Percentiles rank a stretch among this genome's conserved stretches.
Evolutionary conservation across 2,329 filamentous ascomycete species (phyloP).

Genomic region (Aspergillus udagawae): DNA sequence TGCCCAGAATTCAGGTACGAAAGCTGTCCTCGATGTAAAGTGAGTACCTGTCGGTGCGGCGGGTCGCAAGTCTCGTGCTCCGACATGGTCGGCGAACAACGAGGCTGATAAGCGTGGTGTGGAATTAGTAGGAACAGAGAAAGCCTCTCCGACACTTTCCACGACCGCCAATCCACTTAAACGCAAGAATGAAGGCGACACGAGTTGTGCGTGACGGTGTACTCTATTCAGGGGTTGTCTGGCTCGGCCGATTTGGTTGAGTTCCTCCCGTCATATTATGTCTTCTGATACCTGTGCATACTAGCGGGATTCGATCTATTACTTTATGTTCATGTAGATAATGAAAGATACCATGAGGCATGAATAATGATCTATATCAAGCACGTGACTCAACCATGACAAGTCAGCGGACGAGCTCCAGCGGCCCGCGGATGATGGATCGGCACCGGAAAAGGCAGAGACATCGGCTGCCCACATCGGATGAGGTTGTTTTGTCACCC

Average conservation of each 20-base stretch:
- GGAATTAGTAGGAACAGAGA: slow-evolving; percentile 26
- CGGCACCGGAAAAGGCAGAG: slow-evolving; percentile 14
- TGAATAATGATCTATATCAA: slow-evolving; percentile 11
- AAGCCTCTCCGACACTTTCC: slow-evolving; percentile 5
- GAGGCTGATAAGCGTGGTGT: slow-evolving; percentile 23
- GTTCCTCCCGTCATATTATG: slow-evolving; percentile 1
- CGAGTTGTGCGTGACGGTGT: slow-evolving; percentile 14
- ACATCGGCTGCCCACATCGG: slow-evolving; percentile 15
- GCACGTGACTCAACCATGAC: background rate
- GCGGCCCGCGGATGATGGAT: slow-evolving; percentile 17
- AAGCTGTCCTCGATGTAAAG: slow-evolving; percentile 11
- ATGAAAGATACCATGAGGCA: slow-evolving; percentile 18
- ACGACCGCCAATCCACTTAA: slow-evolving; percentile 31
- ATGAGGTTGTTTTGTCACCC: slow-evolving; percentile 9
- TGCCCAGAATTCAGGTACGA: slow-evolving; percentile 26
- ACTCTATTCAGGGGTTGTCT: background rate
- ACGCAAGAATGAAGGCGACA: slow-evolving; percentile 27
- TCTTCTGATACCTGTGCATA: slow-evolving; percentile 16
- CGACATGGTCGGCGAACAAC: slow-evolving; percentile 10
- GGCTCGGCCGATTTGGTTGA: background rate
- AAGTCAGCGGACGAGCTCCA: background rate
- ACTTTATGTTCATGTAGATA: slow-evolving; percentile 21
- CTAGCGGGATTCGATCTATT: slow-evolving; percentile 6
- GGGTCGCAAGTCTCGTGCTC: slow-evolving; percentile 5
- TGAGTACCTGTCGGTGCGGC: slow-evolving; percentile 2